These are phyloP conservation scores for Eleusine indica DNA, from an alignment of 176 grass and related monocot species.

Conservation along the genomic window DNA sequence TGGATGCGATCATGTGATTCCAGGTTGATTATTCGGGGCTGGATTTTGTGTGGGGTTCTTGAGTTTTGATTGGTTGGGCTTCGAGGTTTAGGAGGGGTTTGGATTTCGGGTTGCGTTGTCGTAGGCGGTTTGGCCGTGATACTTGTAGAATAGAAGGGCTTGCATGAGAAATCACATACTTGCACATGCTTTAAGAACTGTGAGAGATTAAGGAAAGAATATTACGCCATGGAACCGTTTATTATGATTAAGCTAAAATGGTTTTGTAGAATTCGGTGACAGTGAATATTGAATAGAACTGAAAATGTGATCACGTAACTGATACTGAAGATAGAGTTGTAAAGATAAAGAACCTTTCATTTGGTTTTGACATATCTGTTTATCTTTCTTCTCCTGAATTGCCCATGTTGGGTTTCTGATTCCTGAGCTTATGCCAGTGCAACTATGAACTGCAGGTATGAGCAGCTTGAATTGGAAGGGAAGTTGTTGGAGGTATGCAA, in stretches of 20 bases:
- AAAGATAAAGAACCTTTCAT: background rate
- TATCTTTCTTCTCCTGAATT: slow-evolving; percentile 3
- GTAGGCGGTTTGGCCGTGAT: background rate
- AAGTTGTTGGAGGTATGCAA: slow-evolving; percentile 77
- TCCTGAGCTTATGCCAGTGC: slow-evolving; percentile 9
- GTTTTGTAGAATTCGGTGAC: background rate
- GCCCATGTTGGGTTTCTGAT: background rate
- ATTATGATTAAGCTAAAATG: background rate
- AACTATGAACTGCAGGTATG: slow-evolving; percentile 63
- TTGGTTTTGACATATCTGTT: background rate
- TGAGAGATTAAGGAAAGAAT: background rate
- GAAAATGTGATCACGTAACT: background rate
- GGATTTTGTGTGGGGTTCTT: background rate
- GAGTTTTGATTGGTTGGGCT: background rate
- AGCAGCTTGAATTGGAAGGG: slow-evolving; percentile 84
- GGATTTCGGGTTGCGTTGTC: background rate
- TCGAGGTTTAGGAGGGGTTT: background rate
- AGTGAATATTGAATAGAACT: background rate
- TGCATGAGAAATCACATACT: slow-evolving; percentile 30
- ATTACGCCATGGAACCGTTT: background rate
- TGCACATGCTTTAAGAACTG: slow-evolving; percentile 41
- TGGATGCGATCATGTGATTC: background rate
- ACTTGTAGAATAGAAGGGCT: slow-evolving; percentile 23
- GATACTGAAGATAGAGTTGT: background rate
- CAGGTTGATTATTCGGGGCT: background rate